Base-by-base conservation (phyloP, 2,329 filamentous ascomycete genomes). In the Thyridium curvatum region DNA sequence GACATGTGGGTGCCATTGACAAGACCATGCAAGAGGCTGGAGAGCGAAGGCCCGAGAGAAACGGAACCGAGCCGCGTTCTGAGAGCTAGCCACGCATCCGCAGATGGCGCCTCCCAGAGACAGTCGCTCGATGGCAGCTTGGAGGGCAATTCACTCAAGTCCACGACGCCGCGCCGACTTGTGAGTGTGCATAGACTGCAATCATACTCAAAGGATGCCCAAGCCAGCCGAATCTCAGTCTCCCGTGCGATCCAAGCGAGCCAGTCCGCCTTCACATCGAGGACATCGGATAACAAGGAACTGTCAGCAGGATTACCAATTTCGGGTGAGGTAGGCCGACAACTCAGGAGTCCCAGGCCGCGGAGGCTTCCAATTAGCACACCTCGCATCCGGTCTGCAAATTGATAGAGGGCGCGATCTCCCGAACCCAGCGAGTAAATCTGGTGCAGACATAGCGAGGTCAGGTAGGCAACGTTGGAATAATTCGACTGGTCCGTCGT, bases 121-220 rank as follows among this genome's bases (percentile, higher is more conserved):
- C 44, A 42, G 14, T 59, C 54, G 8, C 44, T 38, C 30, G 52
- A 59, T 1, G 56, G 56, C 8, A 59, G 37, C 6, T 41, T 46
- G 3, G 42, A 28, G 1, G 56, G 56, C 15, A 59, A 44, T 42
- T 58, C 52, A 16, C 48, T 49, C 9, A 59, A 40, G 32, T 55
- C 52, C 4, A 59, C 51, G 4, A 50, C 50, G 13, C 51, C 52
- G 3, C 53, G 53, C 1, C 52, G 48, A 30, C 47, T 50, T 1
- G 53, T 58, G 16, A 59, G 43, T 4, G 55, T 56, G 30, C 48
- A 54, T 4, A 57, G 38, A n/a, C 49, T 56, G 42, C 54, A 59
- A 41, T 59, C 55, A 28, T 56, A 57, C 33, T 59, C 55, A 26
- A 59, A 59, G 8, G 52, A 50, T 13, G 55, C 47, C 56, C 55